Percentiles rank a stretch among this genome's conserved stretches.
These are phyloP conservation scores for Yarrowia deformans DNA, from an alignment of 805 yeast genomes.

Conservation along the genomic window DNA sequence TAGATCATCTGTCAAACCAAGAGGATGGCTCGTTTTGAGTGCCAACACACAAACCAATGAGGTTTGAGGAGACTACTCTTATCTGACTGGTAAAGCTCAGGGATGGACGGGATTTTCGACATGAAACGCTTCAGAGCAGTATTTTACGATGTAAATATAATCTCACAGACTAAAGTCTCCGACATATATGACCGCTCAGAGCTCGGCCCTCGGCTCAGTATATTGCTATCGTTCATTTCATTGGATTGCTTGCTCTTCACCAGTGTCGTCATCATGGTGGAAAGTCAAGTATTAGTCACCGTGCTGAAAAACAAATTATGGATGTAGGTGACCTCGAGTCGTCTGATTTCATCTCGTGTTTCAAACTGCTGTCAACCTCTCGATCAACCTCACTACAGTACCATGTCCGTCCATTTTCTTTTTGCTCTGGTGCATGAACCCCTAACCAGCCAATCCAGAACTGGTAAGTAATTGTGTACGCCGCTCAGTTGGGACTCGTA, in stretches of 20 bases:
- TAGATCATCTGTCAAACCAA: too few species aligned
- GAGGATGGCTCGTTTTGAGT: too few species aligned
- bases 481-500: slow-evolving; percentile 1
- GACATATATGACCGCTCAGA: too few species aligned
- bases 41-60: not conserved
- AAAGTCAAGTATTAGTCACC: not conserved
- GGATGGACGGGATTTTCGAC: not conserved
- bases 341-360: slow-evolving; percentile 1
- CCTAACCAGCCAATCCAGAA: too few species aligned
- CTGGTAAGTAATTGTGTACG: slow-evolving; percentile 4
- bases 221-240: not conserved
- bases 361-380: not conserved
- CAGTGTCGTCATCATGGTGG: too few species aligned
- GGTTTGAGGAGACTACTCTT: not conserved
- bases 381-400: not conserved
- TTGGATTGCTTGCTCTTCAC: not conserved
- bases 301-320: not conserved
- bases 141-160: too few species aligned
- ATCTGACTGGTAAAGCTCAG: not conserved
- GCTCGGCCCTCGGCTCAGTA: too few species aligned
- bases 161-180: not conserved
- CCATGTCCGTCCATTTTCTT: not conserved
- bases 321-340: not conserved
- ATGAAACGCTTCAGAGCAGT: too few species aligned
- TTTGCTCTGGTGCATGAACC: not conserved